phyloP scores from a whole-genome alignment of 768 basidiomycete genomes.

The Boletus patriciae region DNA sequence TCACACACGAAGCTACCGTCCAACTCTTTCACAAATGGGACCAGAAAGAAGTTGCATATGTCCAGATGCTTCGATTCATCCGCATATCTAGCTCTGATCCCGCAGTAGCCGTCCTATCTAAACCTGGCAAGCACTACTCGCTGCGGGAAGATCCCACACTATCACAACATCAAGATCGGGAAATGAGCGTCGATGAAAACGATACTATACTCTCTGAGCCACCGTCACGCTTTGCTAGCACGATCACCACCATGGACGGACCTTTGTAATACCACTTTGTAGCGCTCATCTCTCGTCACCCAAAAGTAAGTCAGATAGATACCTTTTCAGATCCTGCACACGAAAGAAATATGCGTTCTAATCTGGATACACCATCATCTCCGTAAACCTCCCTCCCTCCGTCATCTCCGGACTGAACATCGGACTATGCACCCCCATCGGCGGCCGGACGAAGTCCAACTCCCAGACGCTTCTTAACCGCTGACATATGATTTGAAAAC shows the following conservation, averaged over 20 bases:
- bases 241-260: slow-evolving; percentile 40
- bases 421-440: slow-evolving; percentile 16
- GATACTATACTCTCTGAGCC: slow-evolving; percentile 30
- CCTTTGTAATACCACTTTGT: slow-evolving; percentile 16
- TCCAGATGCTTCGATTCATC: slow-evolving; percentile 71
- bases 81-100: slow-evolving; percentile 65
- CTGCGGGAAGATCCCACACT: slow-evolving; percentile 20
- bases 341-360: slow-evolving; percentile 17
- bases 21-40: slow-evolving; percentile 78
- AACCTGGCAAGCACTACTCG: slow-evolving; percentile 56
- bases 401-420: slow-evolving; percentile 31
- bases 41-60: slow-evolving; percentile 68
- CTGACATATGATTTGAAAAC: slow-evolving; percentile 72
- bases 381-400: slow-evolving; percentile 29
- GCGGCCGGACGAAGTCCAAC: slow-evolving; percentile 43
- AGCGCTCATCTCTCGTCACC: background rate
- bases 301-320: slow-evolving; percentile 7
- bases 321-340: slow-evolving; percentile 15
- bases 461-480: slow-evolving; percentile 71
- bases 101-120: slow-evolving; percentile 49
- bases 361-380: slow-evolving; percentile 35
- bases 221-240: slow-evolving; percentile 37
- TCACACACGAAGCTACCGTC: slow-evolving; percentile 70
- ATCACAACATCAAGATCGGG: slow-evolving; percentile 18
- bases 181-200: slow-evolving; percentile 32